Base-by-base conservation (phyloP, 2,329 filamentous ascomycete species). In the Penicillium sp. region DNA sequence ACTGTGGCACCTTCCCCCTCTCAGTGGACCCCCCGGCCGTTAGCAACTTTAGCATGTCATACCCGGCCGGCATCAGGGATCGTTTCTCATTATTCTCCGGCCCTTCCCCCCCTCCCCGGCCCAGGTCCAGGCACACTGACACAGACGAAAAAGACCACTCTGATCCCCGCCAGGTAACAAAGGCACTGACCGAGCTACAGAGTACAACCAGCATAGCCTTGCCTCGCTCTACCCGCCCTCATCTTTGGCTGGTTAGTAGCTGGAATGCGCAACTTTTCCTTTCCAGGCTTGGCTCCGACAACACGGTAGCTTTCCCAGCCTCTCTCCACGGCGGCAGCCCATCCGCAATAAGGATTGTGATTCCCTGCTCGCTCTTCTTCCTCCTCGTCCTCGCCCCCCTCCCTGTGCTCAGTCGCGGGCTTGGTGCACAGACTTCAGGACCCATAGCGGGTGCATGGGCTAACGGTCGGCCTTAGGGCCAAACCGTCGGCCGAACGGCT, bases 381-480 rank as follows among this genome's bases (percentile, higher is more conserved):
- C 37, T 38, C 10, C 19, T 26, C 19, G 19, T 22, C 19, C 19
- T 22, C 19, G 1, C n/a, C 7, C 11, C 37, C 22, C 19, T 19
- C 28, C 28, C 28, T 19, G 7, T 51, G 16, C 28, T 30, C 16
- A n/a, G 16, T 38, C 35, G 33, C 33, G 51, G 51, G 49, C 51
- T 22, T 52, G 49, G 46, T 51, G 66, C 66, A 67, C 58, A 66
- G 65, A 67, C 65, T 19, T 38, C 28, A 40, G 30, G 63, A 56
- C 54, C 63, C 65, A 64, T 61, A 61, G 57, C 58, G 58, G 58
- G 59, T 65, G 59, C 61, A 62, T 63, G 57, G 66, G 46, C 54
- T 54, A 68, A 68, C 66, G 66, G 66, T 65, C 65, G 54, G 59
- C 55, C 43, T 51, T 51, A 59, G 38, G 62, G 59, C 52, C 62